phyloP scores from a whole-genome alignment of 2,329 filamentous ascomycete species.

The Aspergillus niger region DNA sequence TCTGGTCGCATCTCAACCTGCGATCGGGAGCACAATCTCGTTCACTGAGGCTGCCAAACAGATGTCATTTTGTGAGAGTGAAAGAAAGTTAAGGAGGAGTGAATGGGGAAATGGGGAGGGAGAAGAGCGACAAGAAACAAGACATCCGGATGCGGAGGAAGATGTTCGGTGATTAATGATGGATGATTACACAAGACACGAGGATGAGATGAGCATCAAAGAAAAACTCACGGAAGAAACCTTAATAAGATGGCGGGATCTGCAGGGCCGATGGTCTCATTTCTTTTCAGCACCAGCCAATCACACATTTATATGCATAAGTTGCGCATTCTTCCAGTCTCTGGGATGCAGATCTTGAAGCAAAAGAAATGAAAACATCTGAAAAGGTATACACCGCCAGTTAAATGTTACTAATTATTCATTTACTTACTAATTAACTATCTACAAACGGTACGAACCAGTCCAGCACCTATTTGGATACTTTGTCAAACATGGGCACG shows the following conservation, averaged over 20 bases:
- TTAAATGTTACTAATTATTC: no score
- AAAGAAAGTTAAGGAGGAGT: not conserved
- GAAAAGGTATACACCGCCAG: not conserved
- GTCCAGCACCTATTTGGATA: no score
- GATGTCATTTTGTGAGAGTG: not conserved
- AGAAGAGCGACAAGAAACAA: no score
- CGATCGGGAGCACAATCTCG: not conserved
- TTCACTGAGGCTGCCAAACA: not conserved
- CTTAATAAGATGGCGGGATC: constrained; percentile 6
- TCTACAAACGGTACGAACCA: no score
- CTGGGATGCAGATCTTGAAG: no score
- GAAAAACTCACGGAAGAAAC: no score
- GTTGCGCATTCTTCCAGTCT: no score
- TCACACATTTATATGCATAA: not conserved
- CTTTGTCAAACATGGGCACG: no score
- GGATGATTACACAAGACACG: not conserved
- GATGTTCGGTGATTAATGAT: not conserved
- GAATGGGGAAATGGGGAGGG: not conserved
- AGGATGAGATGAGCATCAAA: not conserved
- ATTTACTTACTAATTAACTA: no score
- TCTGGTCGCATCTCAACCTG: not conserved
- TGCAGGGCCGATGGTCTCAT: constrained; percentile 3
- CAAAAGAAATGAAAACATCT: no score
- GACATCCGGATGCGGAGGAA: no score
- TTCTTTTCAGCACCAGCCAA: not conserved